These are phyloP conservation scores for Kandelia obovata DNA, from an alignment of 345 rosid genomes.

Conservation along the genomic window DNA sequence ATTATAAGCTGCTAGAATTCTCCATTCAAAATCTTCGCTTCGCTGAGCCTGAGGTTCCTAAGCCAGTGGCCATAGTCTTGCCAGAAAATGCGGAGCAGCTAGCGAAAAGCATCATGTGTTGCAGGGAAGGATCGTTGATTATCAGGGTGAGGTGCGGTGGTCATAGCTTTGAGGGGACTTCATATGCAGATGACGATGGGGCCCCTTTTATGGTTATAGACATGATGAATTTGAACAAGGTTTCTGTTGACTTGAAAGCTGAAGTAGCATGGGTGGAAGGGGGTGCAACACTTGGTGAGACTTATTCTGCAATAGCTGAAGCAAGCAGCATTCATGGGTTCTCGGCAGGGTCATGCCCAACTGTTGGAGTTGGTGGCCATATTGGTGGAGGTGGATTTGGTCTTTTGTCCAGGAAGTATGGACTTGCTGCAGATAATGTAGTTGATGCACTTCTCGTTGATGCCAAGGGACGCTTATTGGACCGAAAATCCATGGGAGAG, in stretches of 20 bases:
- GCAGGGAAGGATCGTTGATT: constrained; percentile 10
- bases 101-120: constrained; percentile 9
- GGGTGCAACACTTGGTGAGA: constrained; percentile 31
- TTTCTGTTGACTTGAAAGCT: constrained; percentile 11
- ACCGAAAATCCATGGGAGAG: constrained; percentile 25
- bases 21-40: constrained; percentile 31
- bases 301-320: constrained; percentile 21
- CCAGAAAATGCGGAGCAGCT: constrained; percentile 17
- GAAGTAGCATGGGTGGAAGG: constrained; percentile 24
- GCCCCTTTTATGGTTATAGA: constrained; percentile 19
- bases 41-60: neutral
- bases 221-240: constrained; percentile 24
- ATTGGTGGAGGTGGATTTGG: constrained; percentile 30
- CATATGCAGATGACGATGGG: constrained; percentile 1
- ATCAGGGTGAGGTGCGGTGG: constrained; percentile 27
- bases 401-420: constrained; percentile 23
- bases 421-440: constrained; percentile 29
- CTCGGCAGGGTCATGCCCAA: constrained; percentile 31
- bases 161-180: constrained; percentile 32
- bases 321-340: constrained; percentile 18
- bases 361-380: constrained; percentile 32
- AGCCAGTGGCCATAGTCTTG: constrained; percentile 23
- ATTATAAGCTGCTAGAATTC: constrained; percentile 40
- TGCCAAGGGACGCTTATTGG: constrained; percentile 15
- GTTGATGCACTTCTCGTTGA: constrained; percentile 24